phyloP scores from a whole-genome alignment of 805 yeast genomes.

The Candida verbasci region DNA sequence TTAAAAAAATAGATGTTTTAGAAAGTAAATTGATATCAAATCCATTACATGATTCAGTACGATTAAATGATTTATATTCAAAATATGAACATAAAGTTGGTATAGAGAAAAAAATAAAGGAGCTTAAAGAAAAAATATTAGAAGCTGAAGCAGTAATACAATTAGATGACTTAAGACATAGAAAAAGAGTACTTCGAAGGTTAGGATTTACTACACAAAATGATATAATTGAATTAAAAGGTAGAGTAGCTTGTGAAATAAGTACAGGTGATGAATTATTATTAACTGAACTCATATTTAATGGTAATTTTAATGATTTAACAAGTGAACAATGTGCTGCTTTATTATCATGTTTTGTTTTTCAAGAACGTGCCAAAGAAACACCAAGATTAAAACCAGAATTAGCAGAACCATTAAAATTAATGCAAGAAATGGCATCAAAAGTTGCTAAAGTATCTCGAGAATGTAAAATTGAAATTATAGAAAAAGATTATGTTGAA shows the following conservation, averaged over 20 bases:
- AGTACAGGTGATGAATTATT: conserved; percentile 84
- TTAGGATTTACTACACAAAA: conserved; percentile 82
- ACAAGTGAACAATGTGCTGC: conserved; percentile 91
- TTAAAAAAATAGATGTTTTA: conserved; percentile 77
- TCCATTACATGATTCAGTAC: conserved; percentile 60
- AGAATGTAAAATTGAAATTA: conserved; percentile 86
- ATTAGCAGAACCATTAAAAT: conserved; percentile 85
- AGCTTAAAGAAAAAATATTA: conserved; percentile 57
- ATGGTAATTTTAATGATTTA: conserved; percentile 89
- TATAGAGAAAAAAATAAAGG: conserved; percentile 54
- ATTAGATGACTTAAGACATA: conserved; percentile 86
- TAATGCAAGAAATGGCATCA: conserved; percentile 85
- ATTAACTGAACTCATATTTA: conserved; percentile 88
- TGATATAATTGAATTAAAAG: conserved; percentile 93
- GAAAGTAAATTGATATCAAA: conserved; percentile 70
- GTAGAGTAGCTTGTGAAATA: conserved; percentile 96
- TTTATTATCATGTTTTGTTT: conserved; percentile 87
- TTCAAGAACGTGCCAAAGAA: conserved; percentile 93
- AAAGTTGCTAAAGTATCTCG: conserved; percentile 84
- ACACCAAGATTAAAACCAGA: conserved; percentile 83
- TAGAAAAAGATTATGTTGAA: conserved; percentile 90
- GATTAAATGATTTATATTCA: conserved; percentile 58
- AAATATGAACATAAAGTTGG: conserved; percentile 63
- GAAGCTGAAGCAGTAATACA: conserved; percentile 92
- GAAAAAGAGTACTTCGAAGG: conserved; percentile 89